Percentiles rank a stretch among this genome's conserved stretches.
These are phyloP conservation scores for Pythium plurisporium DNA, from an alignment of 352 stramenopile genomes.

Conservation along the genomic window DNA sequence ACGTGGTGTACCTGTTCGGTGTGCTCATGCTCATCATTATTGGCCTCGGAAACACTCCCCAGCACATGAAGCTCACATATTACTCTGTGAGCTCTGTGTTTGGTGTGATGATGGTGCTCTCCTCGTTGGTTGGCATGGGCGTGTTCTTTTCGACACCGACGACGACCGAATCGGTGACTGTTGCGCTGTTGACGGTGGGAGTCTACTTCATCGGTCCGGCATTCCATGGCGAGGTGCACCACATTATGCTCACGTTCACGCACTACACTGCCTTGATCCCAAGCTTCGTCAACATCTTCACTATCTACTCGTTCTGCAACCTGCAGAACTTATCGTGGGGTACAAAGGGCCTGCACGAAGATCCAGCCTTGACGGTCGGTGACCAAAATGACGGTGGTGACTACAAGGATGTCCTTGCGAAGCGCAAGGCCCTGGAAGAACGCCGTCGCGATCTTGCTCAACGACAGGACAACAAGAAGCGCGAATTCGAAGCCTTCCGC, in stretches of 20 bases:
- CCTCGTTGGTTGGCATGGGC: constrained; percentile 60
- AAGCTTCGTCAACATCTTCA: constrained; percentile 88
- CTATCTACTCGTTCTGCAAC: constrained; percentile 89
- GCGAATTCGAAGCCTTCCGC: constrained; percentile 78
- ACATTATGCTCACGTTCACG: constrained; percentile 83
- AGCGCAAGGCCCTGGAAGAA: constrained; percentile 67
- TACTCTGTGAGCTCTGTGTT: constrained; percentile 74
- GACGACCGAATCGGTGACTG: constrained; percentile 47
- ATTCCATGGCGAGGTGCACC: constrained; percentile 73
- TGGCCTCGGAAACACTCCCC: constrained; percentile 80
- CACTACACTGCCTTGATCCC: constrained; percentile 86
- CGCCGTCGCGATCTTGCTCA: constrained; percentile 51
- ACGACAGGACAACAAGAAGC: constrained; percentile 64
- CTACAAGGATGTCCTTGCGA: constrained; percentile 82
- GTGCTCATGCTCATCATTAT: constrained; percentile 85
- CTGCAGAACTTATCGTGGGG: constrained; percentile 87
- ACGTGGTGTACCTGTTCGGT: constrained; percentile 72
- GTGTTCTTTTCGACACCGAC: constrained; percentile 67
- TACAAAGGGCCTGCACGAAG: constrained; percentile 64
- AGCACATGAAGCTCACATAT: constrained; percentile 86
- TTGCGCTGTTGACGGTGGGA: constrained; percentile 65
- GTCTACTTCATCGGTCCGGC: constrained; percentile 84
- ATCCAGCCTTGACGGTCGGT: constrained; percentile 34
- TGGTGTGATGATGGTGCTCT: constrained; percentile 77
- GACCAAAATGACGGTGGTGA: constrained; percentile 73